These are phyloP conservation scores for Cudoniella acicularis DNA, from an alignment of 495 filamentous ascomycete genomes.

Conservation along the genomic window DNA sequence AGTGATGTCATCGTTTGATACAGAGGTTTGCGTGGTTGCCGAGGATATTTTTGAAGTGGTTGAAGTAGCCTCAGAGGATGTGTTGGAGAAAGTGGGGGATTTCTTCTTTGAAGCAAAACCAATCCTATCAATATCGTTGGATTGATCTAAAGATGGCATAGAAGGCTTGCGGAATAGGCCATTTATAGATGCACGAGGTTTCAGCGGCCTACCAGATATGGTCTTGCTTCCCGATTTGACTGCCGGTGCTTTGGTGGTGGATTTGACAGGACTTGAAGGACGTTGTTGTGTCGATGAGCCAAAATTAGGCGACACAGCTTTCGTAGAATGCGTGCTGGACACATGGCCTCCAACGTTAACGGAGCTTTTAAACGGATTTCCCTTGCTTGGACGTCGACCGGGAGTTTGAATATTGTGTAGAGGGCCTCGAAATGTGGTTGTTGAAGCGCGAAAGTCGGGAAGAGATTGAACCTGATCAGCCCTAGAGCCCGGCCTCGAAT, in stretches of 20 bases:
- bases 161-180: conserved; percentile 52
- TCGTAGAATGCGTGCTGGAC: background rate
- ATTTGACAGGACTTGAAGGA: conserved; percentile 43
- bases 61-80: conserved; percentile 42
- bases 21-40: conserved; percentile 28
- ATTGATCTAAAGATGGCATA: conserved; percentile 36
- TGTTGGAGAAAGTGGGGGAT: conserved; percentile 38
- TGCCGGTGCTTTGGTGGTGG: conserved; percentile 20
- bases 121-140: conserved; percentile 27
- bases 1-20: conserved; percentile 17
- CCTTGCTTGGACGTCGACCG: conserved; percentile 6
- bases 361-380: conserved; percentile 14
- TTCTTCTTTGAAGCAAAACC: conserved; percentile 40
- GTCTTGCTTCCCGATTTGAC: conserved; percentile 47
- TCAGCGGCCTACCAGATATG: conserved; percentile 42
- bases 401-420: conserved; percentile 25
- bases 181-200: conserved; percentile 52
- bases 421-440: conserved; percentile 23
- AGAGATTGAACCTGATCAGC: conserved; percentile 35
- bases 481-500: conserved; percentile 43
- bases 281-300: conserved; percentile 23
- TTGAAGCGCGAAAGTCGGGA: conserved; percentile 25
- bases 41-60: conserved; percentile 34
- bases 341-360: background rate
- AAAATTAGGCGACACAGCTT: conserved; percentile 23